A percentile compares a stretch with the other conserved stretches of the same genome.
These are phyloP conservation scores for Ophiosphaerella narmari DNA, from an alignment of 2,329 filamentous ascomycete species.

Conservation along the genomic window DNA sequence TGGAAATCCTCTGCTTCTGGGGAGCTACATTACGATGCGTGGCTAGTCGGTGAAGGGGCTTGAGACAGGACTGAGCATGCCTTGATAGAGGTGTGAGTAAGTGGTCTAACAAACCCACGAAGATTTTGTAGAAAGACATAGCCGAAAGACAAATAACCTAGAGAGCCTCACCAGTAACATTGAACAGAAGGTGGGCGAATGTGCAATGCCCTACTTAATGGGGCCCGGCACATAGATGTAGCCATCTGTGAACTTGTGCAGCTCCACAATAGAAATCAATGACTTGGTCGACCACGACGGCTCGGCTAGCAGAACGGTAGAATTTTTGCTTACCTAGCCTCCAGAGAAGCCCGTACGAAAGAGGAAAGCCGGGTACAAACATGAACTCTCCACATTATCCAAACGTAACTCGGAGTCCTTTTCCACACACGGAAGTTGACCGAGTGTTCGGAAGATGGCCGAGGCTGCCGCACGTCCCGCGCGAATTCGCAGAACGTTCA, in stretches of 20 bases:
- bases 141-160: not conserved
- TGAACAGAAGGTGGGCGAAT: not conserved
- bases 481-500: too few species aligned
- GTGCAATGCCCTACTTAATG: constrained; percentile 1
- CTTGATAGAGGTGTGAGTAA: constrained; percentile 9
- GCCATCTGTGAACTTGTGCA: not conserved
- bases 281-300: too few species aligned
- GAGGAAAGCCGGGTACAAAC: too few species aligned
- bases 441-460: not conserved
- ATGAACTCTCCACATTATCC: not conserved
- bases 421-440: constrained; percentile 9
- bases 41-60: constrained; percentile 1
- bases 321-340: too few species aligned
- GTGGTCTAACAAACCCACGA: not conserved
- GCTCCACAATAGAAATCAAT: not conserved
- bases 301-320: too few species aligned
- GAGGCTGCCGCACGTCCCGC: not conserved
- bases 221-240: not conserved
- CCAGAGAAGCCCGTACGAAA: too few species aligned
- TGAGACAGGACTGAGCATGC: constrained; percentile 4
- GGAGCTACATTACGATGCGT: not conserved
- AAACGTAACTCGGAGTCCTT: not conserved
- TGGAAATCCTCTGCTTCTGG: not conserved
- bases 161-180: constrained; percentile 2
- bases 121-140: constrained; percentile 3